Percentiles rank a stretch among this genome's conserved stretches.
These are phyloP conservation scores for Neonectria hederae DNA, from an alignment of 2,329 filamentous ascomycete genomes.

Conservation along the genomic window DNA sequence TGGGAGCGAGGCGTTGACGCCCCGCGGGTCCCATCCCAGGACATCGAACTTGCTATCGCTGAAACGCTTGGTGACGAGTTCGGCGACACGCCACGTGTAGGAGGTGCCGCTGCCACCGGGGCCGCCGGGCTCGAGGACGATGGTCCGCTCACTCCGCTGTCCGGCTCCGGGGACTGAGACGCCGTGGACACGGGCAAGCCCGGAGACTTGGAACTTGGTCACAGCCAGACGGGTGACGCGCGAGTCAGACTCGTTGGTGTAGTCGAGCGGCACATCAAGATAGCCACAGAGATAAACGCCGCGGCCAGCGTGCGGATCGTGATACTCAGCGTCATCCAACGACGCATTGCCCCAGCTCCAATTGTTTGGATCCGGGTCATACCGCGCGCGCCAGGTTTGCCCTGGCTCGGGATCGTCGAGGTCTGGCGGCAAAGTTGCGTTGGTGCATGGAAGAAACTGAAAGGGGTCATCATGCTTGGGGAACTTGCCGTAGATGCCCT, in stretches of 20 bases:
- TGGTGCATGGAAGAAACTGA: conserved; percentile 58
- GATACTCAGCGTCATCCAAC: not conserved
- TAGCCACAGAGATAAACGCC: conserved; percentile 60
- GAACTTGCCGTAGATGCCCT: conserved; percentile 41
- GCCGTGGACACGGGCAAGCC: conserved; percentile 46
- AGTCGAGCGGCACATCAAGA: conserved; percentile 59
- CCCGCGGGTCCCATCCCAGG: conserved; percentile 64
- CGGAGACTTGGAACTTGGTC: conserved; percentile 59
- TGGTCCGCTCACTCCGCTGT: conserved; percentile 56
- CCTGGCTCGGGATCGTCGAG: conserved; percentile 52
- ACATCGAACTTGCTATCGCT: conserved; percentile 57
- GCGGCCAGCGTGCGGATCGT: conserved; percentile 49
- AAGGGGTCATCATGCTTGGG: conserved; percentile 56
- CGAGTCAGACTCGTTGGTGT: conserved; percentile 54
- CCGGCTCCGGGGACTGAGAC: conserved; percentile 33
- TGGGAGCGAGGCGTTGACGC: conserved; percentile 59
- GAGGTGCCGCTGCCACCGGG: conserved; percentile 59
- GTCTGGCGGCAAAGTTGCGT: conserved; percentile 50
- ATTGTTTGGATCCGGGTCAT: conserved; percentile 54
- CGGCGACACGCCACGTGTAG: conserved; percentile 51
- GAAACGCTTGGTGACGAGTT: conserved; percentile 52
- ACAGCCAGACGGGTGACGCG: conserved; percentile 59
- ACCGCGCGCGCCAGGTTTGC: conserved; percentile 52
- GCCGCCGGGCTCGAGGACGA: conserved; percentile 61
- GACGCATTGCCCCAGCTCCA: conserved; percentile 57